phyloP scores from a whole-genome alignment of 176 grass and related monocot genomes.

The Calamus simplicifolius region DNA sequence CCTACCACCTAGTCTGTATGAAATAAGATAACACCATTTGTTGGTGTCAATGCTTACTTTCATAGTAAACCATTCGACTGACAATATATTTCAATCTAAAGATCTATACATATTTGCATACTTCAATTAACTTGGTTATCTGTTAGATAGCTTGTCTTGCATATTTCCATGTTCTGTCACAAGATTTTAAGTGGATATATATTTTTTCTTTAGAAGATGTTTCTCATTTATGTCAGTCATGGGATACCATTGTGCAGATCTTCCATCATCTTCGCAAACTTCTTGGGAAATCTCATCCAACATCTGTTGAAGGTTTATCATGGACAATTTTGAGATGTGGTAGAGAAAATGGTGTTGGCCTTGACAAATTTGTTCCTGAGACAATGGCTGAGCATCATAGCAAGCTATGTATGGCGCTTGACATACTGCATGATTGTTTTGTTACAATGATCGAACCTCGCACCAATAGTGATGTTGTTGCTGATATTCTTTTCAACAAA shows the following conservation, averaged over 20 bases:
- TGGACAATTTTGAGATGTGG: constrained; percentile 56
- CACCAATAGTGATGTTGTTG: constrained; percentile 48
- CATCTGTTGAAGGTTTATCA: constrained; percentile 38
- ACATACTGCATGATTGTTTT: constrained; percentile 77
- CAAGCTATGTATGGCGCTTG: constrained; percentile 50
- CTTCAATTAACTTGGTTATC: too few relatives aligned
- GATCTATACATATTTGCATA: too few relatives aligned
- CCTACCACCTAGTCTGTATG: too few relatives aligned
- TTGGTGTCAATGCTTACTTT: too few relatives aligned
- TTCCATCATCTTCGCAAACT: constrained; percentile 33
- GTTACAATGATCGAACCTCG: constrained; percentile 62
- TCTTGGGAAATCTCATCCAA: constrained; percentile 41
- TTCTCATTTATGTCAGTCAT: neutral
- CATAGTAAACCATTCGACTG: too few relatives aligned
- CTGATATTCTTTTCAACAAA: constrained; percentile 71
- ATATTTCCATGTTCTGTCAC: too few relatives aligned
- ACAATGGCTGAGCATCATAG: constrained; percentile 45
- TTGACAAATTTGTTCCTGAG: constrained; percentile 20
- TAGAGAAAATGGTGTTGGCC: constrained; percentile 14
- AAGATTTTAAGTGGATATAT: too few relatives aligned
- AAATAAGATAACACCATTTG: too few relatives aligned
- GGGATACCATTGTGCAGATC: constrained; percentile 27
- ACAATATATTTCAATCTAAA: too few relatives aligned
- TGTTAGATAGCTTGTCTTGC: too few relatives aligned
- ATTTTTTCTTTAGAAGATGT: neutral